Base-by-base conservation (phyloP, 1,139 yeast genomes). In the Sugiyamaella pinicola region DNA sequence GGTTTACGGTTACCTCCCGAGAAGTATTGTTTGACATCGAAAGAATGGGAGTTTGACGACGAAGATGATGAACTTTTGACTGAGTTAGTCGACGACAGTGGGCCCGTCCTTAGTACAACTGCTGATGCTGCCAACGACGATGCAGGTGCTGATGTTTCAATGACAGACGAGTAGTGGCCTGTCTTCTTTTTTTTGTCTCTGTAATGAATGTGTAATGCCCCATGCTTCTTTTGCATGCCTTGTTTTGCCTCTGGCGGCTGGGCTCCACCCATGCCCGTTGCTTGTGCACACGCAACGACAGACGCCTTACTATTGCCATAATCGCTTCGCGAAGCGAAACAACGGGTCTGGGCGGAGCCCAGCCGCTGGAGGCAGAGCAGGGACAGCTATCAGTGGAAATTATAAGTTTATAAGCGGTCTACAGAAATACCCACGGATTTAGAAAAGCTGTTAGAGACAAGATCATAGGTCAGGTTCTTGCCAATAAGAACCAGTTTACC, bases 1-100 rank as follows among this genome's bases (percentile, higher is more conserved):
- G 99, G 99, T 19, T 78, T 93, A 53, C 81, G 97, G 58, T 76
- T 95, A 53, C 99, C 99, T 3, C 99, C 99, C 8, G 99, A 93
- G 74, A 93, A 91, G 79, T 91, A 90, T 73, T 93, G 98, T 70
- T 73, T 93, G 53, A 90, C 96, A 0, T 90, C 89, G 1, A 79
- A 80, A 59, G 93, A 87, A 61, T 85, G 90, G 84, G 84, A 81
- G 35, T 62, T 77, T 44, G 77, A 77, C 33, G 82, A 78, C 37
- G 78, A 76, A 52, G 68, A 64, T 28, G 79, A 75, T 49, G 70
- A 72, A 42, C 47, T 58, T 9, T 35, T 60, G 50, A 52, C 56
- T 6, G 64, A 61, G 35, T 47, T 64, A 53, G 34, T 60, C 45
- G 46, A 52, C 44, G 55, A 52, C 31, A 19, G 26, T n/a, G 15